Evolutionary conservation across 2,329 filamentous ascomycete genomes (phyloP).

Genomic region (Beauveria varroae): DNA sequence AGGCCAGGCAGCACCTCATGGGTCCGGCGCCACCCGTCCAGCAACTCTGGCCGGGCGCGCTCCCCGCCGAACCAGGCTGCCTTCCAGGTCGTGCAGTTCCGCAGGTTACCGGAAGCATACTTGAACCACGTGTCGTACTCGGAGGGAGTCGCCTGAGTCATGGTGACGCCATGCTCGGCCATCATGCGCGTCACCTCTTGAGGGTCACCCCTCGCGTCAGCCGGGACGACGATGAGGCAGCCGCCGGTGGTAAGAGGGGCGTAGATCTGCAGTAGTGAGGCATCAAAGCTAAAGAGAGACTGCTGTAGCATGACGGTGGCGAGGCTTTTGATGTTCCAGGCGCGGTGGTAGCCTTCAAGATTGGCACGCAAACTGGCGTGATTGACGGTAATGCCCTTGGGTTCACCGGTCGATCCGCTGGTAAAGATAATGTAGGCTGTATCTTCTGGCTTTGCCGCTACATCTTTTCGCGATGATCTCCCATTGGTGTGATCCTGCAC

Average conservation of each 20-base stretch:
- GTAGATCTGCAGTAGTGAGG: not conserved
- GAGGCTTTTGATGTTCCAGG: too few species aligned
- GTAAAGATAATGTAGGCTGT: too few species aligned
- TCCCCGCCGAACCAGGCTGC: not conserved
- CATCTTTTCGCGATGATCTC: too few species aligned
- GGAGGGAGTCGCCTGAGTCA: constrained; percentile 6
- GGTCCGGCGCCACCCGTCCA: too few species aligned
- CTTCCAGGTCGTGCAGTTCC: not conserved
- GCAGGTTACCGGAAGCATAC: not conserved
- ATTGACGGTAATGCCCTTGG: too few species aligned
- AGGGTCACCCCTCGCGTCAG: not conserved
- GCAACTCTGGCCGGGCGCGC: not conserved
- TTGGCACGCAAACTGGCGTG: too few species aligned
- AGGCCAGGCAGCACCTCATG: not conserved
- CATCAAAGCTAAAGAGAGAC: constrained; percentile 1
- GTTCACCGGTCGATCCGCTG: too few species aligned
- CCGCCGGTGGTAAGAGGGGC: not conserved
- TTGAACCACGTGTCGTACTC: not conserved
- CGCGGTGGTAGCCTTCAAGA: too few species aligned
- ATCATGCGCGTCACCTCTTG: not conserved
- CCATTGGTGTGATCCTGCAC: too few species aligned
- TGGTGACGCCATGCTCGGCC: not conserved
- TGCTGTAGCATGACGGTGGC: too few species aligned
- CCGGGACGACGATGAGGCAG: not conserved
- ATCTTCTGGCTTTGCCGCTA: too few species aligned